Base-by-base conservation (phyloP, 768 basidiomycete genomes). In the Amanita thiersii region DNA sequence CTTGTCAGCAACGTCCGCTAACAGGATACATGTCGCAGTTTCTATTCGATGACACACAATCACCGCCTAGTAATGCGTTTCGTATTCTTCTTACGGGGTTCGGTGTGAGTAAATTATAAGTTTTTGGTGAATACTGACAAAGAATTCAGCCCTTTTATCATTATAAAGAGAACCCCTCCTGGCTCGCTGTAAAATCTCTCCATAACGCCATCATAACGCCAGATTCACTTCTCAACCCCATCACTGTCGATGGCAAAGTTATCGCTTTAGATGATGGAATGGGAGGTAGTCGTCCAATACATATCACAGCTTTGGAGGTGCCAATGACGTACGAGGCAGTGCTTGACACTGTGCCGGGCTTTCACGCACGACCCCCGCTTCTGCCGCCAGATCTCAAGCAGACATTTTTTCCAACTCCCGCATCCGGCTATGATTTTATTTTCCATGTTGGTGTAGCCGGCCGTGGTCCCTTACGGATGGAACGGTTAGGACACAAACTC, bases 391-490 rank as follows among this genome's bases (percentile, higher is more conserved):
- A 64, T n/a, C 59, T 58, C 4, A 52, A 55, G 12, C 37, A 51
- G 10, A 51, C 54, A 2, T 62, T 61, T 20, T 56, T 69, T 18
- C 47, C 68, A 18, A 59, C 70, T 1, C 71, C 73, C 17, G 55
- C 58, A 14, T 61, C 60, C 38, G 79, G 77, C 9, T 84, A 77
- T 50, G 81, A 84, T 52, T 74, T 85, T 50, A 71, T 84, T 40
- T 73, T 84, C 50, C 82, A 85, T 50, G 66, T 85, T 20, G 82
- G 82, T 3, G 75, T 80, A 14, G 81, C 79, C 4, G 74, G 76
- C 11, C 68, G 77, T 9, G 82, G 82, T 0, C 69, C 74, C 0
- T 51, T 83, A 40, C 65, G 77, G 15, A 69, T 85, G 66, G 82
- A 85, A 55, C 66, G 73, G 47, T 52, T 70, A n/a, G 72, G 73